phyloP scores from a whole-genome alignment of 2,329 filamentous ascomycete genomes.

The Hypomyces perniciosus region DNA sequence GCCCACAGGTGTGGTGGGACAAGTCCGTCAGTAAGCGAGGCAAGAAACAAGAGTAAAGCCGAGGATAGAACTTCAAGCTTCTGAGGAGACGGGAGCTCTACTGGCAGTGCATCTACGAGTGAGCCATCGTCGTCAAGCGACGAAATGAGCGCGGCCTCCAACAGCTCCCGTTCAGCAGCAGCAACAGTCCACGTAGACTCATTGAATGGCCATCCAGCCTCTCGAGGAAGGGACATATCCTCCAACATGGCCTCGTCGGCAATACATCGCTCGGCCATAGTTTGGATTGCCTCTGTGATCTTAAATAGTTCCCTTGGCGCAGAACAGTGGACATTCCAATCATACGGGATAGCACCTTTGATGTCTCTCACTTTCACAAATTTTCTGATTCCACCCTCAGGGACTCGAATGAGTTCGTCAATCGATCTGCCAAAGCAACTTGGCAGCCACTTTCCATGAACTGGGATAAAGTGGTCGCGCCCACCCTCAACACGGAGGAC shows the following conservation, averaged over 20 bases:
- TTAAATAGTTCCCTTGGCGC: constrained; percentile 85
- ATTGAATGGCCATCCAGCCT: constrained; percentile 57
- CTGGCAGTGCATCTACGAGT: constrained; percentile 55
- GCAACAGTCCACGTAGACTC: constrained; percentile 29
- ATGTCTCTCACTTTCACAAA: constrained; percentile 36
- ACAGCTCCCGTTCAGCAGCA: constrained; percentile 19
- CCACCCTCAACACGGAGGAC: constrained; percentile 79
- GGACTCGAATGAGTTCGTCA: constrained; percentile 81
- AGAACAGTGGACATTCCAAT: constrained; percentile 61
- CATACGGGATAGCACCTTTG: constrained; percentile 47
- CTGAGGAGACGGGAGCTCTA: constrained; percentile 56
- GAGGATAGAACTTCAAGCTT: constrained; percentile 71
- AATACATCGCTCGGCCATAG: constrained; percentile 47
- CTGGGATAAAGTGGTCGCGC: constrained; percentile 83
- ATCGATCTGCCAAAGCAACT: constrained; percentile 80
- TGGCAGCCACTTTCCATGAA: constrained; percentile 71
- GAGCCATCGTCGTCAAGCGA: constrained; percentile 67
- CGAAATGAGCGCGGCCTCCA: constrained; percentile 43
- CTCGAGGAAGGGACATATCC: constrained; percentile 43
- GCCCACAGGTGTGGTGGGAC: constrained; percentile 66
- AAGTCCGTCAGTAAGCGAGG: constrained; percentile 71
- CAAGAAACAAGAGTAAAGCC: constrained; percentile 67
- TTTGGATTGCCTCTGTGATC: constrained; percentile 72
- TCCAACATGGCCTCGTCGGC: constrained; percentile 60
- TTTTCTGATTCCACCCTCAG: constrained; percentile 68